Base-by-base conservation (phyloP, 192 early-diverging fungal species). In the Backusella westeae region DNA sequence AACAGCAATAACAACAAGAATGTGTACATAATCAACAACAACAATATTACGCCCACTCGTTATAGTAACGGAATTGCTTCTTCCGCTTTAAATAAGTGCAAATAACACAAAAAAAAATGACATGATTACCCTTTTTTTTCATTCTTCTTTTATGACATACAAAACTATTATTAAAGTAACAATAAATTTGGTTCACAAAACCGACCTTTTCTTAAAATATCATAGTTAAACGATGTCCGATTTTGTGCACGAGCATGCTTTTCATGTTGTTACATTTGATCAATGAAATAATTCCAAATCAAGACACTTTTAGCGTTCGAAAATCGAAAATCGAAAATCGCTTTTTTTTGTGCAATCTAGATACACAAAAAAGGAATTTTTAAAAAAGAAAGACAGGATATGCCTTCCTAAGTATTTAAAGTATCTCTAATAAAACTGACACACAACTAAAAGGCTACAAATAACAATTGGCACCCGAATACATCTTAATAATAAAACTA, bases 191-290 rank as follows among this genome's bases (percentile, higher is more conserved):
- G 2, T 29, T 29, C 10, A 26, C 26, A 23, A 63, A 29, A 63
- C 6, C 15, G 23, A 29, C 8, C 53, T 59, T 59, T 59, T 59
- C 23, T 59, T 59, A 59, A 59, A 63, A 26, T 6, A 63, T 12
- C 9, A 63, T 29, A 63, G 56, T 29, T 26, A 14, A 29, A 63
- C 10, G 0, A 63, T 63, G 56, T 63, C 56, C 56, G 56, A 63
- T 63, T 63, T 63, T 63, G 56, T 63, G 56, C 56, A 14, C 56
- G 23, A 63, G 26, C 56, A 29, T 63, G 56, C 26, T 63, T 63
- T 63, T 63, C 56, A 63, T 63, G 56, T 63, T 26, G 56, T 63
- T 63, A 63, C 56, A 63, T 63, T 29, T 63, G 7, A 63, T 63
- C 10, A 49, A 49, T 49, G 17, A 49, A 49, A 49, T 49, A 19